Conservation (phyloP, 306 rosid genomes). For the Abrus pulchellus region DNA sequence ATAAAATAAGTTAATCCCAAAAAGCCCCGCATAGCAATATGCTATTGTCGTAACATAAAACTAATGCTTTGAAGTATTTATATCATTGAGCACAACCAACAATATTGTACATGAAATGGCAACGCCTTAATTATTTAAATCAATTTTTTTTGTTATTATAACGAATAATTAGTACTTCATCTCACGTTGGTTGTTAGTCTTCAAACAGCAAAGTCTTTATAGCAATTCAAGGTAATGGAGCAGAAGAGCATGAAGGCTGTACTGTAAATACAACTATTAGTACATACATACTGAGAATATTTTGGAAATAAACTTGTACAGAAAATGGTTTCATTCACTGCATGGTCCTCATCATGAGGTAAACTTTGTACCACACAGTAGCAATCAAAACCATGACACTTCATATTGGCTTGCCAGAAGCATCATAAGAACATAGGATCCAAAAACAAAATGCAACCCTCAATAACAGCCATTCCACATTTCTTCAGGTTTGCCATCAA, state of each 20-base stretch:
- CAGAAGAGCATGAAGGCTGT: background rate
- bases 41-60: no score
- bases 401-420: constrained; percentile 61
- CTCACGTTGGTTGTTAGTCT: background rate
- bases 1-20: no score
- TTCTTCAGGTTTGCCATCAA: constrained; percentile 52
- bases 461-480: constrained; percentile 61
- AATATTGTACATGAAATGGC: no score
- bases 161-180: background rate
- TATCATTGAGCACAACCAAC: no score
- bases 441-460: constrained; percentile 45
- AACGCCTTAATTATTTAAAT: background rate
- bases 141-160: background rate
- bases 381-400: constrained; percentile 54
- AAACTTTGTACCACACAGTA: constrained; percentile 48
- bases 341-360: constrained; percentile 56
- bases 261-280: background rate
- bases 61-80: no score
- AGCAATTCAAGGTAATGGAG: background rate
- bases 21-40: no score
- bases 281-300: constrained; percentile 41
- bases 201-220: background rate
- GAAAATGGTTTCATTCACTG: constrained; percentile 56
- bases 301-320: constrained; percentile 49
- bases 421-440: constrained; percentile 48